These are phyloP conservation scores for Epichloe glyceriae DNA, from an alignment of 2,329 filamentous ascomycete species.

Conservation along the genomic window DNA sequence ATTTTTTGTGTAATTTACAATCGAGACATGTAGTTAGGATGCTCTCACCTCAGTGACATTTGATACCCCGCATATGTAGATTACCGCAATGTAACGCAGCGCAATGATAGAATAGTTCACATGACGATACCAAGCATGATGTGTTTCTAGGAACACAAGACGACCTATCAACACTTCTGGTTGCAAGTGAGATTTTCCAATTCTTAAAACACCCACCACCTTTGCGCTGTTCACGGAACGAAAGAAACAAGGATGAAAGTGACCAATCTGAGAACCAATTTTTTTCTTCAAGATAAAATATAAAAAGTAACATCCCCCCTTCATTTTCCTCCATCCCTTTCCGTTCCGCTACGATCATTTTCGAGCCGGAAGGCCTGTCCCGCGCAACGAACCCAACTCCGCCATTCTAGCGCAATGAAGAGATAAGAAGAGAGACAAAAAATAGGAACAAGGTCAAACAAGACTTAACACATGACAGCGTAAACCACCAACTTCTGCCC, in stretches of 20 bases:
- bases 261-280: not conserved
- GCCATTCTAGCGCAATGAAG: slow-evolving; percentile 16
- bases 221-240: too few species aligned
- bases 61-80: not conserved
- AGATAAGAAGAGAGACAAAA: slow-evolving; percentile 9
- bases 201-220: too few species aligned
- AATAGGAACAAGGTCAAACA: slow-evolving; percentile 7
- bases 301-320: not conserved
- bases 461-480: slow-evolving; percentile 7
- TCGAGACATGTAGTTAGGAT: not conserved
- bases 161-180: not conserved
- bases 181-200: too few species aligned
- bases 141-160: too few species aligned
- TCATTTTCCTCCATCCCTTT: slow-evolving; percentile 7
- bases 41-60: not conserved
- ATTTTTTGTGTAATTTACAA: not conserved
- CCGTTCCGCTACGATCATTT: slow-evolving; percentile 11
- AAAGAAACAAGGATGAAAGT: too few species aligned
- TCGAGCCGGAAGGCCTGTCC: slow-evolving; percentile 8
- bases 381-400: slow-evolving; percentile 13
- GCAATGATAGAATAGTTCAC: not conserved
- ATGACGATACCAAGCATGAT: not conserved
- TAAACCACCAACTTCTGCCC: slow-evolving; percentile 1
- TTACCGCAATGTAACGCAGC: not conserved
- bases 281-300: not conserved